Evolutionary conservation across 139 green algal species (phyloP), one percentile per base, ranked within the genome.

Genomic region (Picochlorum sp.): DNA sequence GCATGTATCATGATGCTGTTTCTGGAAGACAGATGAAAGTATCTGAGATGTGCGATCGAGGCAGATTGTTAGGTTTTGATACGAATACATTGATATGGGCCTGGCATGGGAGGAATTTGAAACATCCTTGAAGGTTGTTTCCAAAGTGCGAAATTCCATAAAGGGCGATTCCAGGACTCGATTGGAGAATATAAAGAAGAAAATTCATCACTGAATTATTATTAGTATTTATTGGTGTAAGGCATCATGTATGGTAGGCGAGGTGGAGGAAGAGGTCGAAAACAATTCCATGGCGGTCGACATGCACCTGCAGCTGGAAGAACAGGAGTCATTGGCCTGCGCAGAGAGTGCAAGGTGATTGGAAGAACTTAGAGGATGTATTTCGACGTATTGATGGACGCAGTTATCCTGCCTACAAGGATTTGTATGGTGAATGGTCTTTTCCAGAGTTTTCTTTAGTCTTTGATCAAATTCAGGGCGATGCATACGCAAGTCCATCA

Each of bases 321-420:
- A 18, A 52, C 16, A 13, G 11, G 47, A 6, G 8, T 10, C 34
- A 41, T 1, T 41, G 34, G 34, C 8, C 34, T 41, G 34, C 34
- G 34, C 34, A 41, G 34, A 20, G 10, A 18, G 47, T 3, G 10
- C 16, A 24, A 24, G 47, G 47, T 23, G 47, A 54, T 21, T 54
- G 16, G 16, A 20, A 21, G 18, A 44, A 67, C 24, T 62, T 81
- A 44, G 59, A 49, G 6, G 14, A 23, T 6, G 37, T n/a, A 32
- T 71, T 86, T 57, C 65, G 30, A 1, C 45, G 60, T 30, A 76
- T 88, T 4, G 73, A 88, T 6, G 78, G 82, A 41, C 65, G 62
- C n/a, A 38, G 58, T 4, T 88, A 86, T 58, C 57, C 51, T 4
- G 75, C 72, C 3, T 88, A 88, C 58, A 65, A 82, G 8, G 74